These are phyloP conservation scores for Phytophthora niederhauseri DNA, from an alignment of 352 stramenopile genomes.

Conservation along the genomic window DNA sequence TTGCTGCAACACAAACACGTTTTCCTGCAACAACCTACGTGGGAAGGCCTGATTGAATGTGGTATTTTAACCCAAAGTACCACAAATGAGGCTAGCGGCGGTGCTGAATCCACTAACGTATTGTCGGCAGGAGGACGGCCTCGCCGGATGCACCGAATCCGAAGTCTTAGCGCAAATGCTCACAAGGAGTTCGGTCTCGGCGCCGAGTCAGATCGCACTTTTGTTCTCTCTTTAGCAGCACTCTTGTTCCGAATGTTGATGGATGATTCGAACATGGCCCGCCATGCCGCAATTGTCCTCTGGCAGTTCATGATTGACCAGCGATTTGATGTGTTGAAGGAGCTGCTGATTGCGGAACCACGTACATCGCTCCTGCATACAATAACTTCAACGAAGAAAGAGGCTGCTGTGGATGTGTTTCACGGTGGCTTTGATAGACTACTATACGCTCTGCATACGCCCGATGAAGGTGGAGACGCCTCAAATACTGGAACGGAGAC, in stretches of 20 bases:
- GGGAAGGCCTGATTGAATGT: constrained; percentile 64
- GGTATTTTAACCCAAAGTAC: constrained; percentile 25
- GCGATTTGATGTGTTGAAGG: constrained; percentile 70
- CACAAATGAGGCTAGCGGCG: constrained; percentile 6
- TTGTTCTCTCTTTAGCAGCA: constrained; percentile 63
- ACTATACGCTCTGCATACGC: constrained; percentile 37
- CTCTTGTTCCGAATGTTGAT: constrained; percentile 71
- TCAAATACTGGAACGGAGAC: constrained; percentile 4
- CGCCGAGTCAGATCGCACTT: constrained; percentile 71
- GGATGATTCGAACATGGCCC: constrained; percentile 56
- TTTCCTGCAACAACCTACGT: constrained; percentile 70
- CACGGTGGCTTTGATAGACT: constrained; percentile 76
- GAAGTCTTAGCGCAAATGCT: constrained; percentile 45
- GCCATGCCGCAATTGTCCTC: constrained; percentile 51
- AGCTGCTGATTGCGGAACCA: constrained; percentile 76
- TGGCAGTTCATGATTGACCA: constrained; percentile 84
- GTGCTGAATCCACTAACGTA: constrained; percentile 11
- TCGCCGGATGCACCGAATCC: constrained; percentile 48
- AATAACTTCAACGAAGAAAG: constrained; percentile 77
- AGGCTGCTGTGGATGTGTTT: constrained; percentile 70
- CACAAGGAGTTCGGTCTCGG: constrained; percentile 78
- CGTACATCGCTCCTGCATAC: constrained; percentile 69
- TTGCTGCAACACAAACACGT: constrained; percentile 55
- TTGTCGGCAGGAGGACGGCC: constrained; percentile 2
- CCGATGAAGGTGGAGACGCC: not conserved